Percentiles rank a stretch among this genome's conserved stretches.
Conservation (phyloP, 495 filamentous ascomycete species). For the Aspergillus coremiiformis region DNA sequence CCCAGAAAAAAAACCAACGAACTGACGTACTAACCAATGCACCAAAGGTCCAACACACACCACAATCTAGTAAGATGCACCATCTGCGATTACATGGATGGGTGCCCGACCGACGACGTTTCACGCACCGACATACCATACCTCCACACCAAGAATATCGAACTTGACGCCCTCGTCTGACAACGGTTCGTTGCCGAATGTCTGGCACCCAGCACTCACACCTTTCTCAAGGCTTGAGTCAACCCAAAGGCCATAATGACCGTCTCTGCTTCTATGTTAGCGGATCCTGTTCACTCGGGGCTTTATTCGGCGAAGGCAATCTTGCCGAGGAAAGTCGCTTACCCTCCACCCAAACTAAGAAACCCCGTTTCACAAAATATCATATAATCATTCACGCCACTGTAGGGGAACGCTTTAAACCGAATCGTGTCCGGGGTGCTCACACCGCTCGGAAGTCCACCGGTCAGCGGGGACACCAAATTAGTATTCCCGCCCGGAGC, state of each 20-base stretch:
- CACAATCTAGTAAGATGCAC: neutral
- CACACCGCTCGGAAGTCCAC: conserved; percentile 26
- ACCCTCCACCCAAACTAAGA: conserved; percentile 78
- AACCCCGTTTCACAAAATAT: conserved; percentile 87
- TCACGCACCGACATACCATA: conserved; percentile 69
- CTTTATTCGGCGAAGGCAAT: neutral
- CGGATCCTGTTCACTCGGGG: neutral
- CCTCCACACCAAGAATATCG: conserved; percentile 81
- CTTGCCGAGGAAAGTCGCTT: conserved; percentile 19
- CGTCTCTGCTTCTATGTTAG: conserved; percentile 50
- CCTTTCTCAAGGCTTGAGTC: conserved; percentile 83
- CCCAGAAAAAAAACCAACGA: neutral
- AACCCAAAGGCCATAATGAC: conserved; percentile 88
- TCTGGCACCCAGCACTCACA: conserved; percentile 70
- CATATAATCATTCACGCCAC: conserved; percentile 91
- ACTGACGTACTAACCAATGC: neutral
- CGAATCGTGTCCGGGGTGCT: conserved; percentile 60
- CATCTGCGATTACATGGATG: neutral
- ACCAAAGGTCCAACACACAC: neutral
- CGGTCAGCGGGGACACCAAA: conserved; percentile 22
- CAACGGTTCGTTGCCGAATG: conserved; percentile 93
- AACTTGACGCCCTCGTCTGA: conserved; percentile 93
- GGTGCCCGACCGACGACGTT: neutral
- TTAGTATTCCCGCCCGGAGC: conserved; percentile 17
- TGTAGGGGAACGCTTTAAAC: conserved; percentile 96